These are phyloP conservation scores for Hypoxylon sp. DNA, from an alignment of 2,329 filamentous ascomycete species.

Conservation along the genomic window DNA sequence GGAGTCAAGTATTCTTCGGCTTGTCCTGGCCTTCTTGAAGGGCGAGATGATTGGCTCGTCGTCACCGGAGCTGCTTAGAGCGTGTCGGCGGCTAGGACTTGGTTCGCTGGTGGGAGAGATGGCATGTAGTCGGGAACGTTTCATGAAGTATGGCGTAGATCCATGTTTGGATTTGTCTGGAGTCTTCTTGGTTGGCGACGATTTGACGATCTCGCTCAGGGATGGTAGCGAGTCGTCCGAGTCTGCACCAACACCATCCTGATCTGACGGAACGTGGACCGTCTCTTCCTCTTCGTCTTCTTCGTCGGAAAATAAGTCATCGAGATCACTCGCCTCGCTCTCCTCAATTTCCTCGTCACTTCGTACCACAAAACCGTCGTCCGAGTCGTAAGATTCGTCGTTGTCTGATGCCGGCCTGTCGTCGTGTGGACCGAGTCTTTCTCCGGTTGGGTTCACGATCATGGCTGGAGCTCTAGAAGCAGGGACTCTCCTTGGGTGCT, in stretches of 20 bases:
- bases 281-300: constrained; percentile 1
- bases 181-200: constrained; percentile 8
- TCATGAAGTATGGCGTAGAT: background rate
- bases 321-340: background rate
- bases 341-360: constrained; percentile 9
- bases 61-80: constrained; percentile 6
- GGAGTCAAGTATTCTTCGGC: background rate
- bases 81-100: background rate
- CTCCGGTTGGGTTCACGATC: constrained; percentile 8
- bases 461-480: constrained; percentile 1
- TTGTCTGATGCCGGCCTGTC: constrained; percentile 15
- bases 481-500: background rate
- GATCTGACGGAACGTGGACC: background rate
- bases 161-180: background rate
- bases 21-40: background rate
- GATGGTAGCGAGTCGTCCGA: constrained; percentile 17
- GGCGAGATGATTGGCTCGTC: constrained; percentile 6
- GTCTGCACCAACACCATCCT: background rate
- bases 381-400: constrained; percentile 20
- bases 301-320: background rate
- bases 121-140: background rate
- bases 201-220: constrained; percentile 3
- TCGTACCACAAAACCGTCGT: constrained; percentile 17
- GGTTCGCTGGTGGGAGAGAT: background rate
- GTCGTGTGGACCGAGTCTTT: constrained; percentile 1